A percentile compares a stretch with the other conserved stretches of the same genome.
phyloP scores from a whole-genome alignment of 306 rosid species.

The Fagus crenata region DNA sequence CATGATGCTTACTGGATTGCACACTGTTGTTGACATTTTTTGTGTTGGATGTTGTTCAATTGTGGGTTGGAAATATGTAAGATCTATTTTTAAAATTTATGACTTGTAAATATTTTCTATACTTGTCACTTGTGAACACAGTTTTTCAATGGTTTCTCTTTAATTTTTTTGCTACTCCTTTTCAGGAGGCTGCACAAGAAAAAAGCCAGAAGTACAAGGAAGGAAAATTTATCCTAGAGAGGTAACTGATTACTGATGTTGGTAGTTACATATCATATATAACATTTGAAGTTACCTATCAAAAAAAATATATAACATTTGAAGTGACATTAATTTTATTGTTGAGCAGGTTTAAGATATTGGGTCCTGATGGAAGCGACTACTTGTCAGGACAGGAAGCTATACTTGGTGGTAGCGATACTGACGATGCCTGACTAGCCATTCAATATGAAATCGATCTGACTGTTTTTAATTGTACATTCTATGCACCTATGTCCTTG shows the following conservation, averaged over 20 bases:
- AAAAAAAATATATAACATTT: background rate
- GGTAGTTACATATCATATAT: background rate
- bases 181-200: slow-evolving; percentile 64
- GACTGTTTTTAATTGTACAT: slow-evolving; percentile 38
- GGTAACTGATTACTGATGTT: slow-evolving; percentile 37
- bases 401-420: slow-evolving; percentile 50
- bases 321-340: background rate
- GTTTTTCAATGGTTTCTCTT: slow-evolving; percentile 1
- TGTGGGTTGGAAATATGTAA: slow-evolving; percentile 88
- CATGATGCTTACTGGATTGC: slow-evolving; percentile 70
- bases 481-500: slow-evolving; percentile 12
- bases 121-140: background rate
- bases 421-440: slow-evolving; percentile 57
- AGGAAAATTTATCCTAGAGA: slow-evolving; percentile 73
- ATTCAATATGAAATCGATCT: slow-evolving; percentile 17
- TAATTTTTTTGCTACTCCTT: slow-evolving; percentile 1
- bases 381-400: slow-evolving; percentile 41
- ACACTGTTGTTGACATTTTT: slow-evolving; percentile 72
- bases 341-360: slow-evolving; percentile 53
- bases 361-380: slow-evolving; percentile 60
- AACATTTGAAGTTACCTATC: background rate
- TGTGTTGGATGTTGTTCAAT: slow-evolving; percentile 70
- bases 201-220: slow-evolving; percentile 69
- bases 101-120: slow-evolving; percentile 2
- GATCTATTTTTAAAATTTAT: slow-evolving; percentile 24